These are phyloP conservation scores for Populus tremula DNA, from an alignment of 345 rosid species.

Conservation along the genomic window DNA sequence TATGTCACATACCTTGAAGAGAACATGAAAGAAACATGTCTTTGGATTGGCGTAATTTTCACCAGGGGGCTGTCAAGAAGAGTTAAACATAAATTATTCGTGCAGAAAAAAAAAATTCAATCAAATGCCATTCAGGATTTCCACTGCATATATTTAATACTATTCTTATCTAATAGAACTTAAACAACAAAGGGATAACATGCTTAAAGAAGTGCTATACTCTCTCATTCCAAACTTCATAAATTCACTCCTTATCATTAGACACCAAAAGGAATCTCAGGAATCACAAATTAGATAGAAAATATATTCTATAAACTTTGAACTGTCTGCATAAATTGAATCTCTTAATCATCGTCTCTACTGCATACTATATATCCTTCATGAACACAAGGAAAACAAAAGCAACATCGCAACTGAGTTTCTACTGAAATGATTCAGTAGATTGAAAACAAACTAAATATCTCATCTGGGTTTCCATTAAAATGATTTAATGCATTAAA, in stretches of 20 bases:
- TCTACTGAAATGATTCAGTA: background rate
- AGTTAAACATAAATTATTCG: background rate
- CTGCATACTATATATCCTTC: background rate
- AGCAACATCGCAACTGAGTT: background rate
- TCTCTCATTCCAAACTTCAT: background rate
- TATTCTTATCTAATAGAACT: background rate
- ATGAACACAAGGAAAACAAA: background rate
- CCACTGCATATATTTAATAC: background rate
- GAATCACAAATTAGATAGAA: background rate
- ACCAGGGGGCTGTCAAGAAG: slow-evolving; percentile 63
- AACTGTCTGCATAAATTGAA: background rate
- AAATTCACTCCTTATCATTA: background rate
- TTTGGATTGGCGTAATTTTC: slow-evolving; percentile 94
- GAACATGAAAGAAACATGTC: slow-evolving; percentile 92
- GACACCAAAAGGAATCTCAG: background rate
- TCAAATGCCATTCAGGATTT: background rate
- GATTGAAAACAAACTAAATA: background rate
- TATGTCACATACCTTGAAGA: slow-evolving; percentile 46
- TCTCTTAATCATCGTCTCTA: background rate
- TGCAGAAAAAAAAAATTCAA: background rate
- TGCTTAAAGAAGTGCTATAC: background rate
- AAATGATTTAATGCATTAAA: background rate
- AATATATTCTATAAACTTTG: background rate
- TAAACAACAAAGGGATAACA: background rate
- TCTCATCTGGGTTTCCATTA: background rate